Conservation (phyloP, 139 green algal species). For the Gonium pectorale region DNA sequence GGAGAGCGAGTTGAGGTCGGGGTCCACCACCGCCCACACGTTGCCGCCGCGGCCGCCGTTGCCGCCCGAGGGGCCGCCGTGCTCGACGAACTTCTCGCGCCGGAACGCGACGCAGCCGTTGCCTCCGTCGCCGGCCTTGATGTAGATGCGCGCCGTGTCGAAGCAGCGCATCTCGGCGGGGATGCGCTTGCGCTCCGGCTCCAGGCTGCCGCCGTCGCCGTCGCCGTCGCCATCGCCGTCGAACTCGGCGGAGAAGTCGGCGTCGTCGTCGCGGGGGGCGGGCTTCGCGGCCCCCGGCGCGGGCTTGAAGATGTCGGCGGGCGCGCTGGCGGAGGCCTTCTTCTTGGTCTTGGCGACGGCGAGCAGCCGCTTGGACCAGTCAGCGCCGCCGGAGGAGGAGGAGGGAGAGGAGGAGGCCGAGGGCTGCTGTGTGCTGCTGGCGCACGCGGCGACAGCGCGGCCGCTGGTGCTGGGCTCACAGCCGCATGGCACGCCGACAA, state of each 20-base stretch:
- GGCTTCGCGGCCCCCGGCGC: not conserved
- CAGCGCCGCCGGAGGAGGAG: not conserved
- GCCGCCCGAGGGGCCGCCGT: slow-evolving; percentile 92
- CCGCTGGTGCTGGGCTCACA: not conserved
- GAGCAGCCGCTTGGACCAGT: slow-evolving; percentile 49
- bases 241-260: not conserved
- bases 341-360: slow-evolving; percentile 33
- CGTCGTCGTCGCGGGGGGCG: not conserved
- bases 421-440: not conserved
- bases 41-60: slow-evolving; percentile 91
- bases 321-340: not conserved
- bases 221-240: slow-evolving; percentile 17
- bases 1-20: slow-evolving; percentile 79
- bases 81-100: slow-evolving; percentile 95
- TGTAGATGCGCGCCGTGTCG: slow-evolving; percentile 92
- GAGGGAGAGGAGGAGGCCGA: not conserved
- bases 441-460: not conserved
- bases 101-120: slow-evolving; percentile 96
- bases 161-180: slow-evolving; percentile 92
- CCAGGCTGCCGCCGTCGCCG: not conserved
- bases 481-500: not conserved
- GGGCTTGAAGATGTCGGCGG: slow-evolving; percentile 19
- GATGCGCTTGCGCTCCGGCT: slow-evolving; percentile 60
- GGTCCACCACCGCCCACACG: slow-evolving; percentile 86
- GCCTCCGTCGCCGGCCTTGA: slow-evolving; percentile 93